Conservation (phyloP, 176 grass and related monocot species). For the Oryza nivara region DNA sequence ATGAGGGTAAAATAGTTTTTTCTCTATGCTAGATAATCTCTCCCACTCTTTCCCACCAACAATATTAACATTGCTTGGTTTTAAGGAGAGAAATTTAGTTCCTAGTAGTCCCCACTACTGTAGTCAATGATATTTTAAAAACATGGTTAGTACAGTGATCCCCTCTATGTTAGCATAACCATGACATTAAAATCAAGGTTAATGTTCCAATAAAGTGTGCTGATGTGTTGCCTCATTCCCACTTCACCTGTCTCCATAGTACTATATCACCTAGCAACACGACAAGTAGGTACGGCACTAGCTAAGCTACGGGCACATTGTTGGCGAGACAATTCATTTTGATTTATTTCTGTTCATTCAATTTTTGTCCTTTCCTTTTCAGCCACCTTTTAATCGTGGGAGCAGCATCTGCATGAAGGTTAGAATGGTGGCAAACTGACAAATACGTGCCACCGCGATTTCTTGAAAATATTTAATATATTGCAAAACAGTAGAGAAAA, state of each 20-base stretch:
- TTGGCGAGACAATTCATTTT: background rate
- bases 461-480: background rate
- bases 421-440: background rate
- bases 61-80: too few relatives aligned
- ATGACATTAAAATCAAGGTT: conserved; percentile 11
- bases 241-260: conserved; percentile 28
- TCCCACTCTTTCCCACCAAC: too few relatives aligned
- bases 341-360: background rate
- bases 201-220: conserved; percentile 29
- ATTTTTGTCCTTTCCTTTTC: background rate
- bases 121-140: background rate
- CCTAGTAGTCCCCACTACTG: too few relatives aligned
- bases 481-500: background rate
- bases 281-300: background rate
- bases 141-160: background rate
- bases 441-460: background rate
- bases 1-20: too few relatives aligned
- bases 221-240: conserved; percentile 28
- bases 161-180: background rate
- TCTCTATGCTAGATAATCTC: too few relatives aligned
- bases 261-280: background rate
- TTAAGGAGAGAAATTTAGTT: too few relatives aligned
- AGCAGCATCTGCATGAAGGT: background rate
- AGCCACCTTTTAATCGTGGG: background rate
- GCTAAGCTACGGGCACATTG: background rate